These are phyloP conservation scores for Globomyces sp. DNA, from an alignment of 371 early-diverging fungal genomes.

Conservation along the genomic window DNA sequence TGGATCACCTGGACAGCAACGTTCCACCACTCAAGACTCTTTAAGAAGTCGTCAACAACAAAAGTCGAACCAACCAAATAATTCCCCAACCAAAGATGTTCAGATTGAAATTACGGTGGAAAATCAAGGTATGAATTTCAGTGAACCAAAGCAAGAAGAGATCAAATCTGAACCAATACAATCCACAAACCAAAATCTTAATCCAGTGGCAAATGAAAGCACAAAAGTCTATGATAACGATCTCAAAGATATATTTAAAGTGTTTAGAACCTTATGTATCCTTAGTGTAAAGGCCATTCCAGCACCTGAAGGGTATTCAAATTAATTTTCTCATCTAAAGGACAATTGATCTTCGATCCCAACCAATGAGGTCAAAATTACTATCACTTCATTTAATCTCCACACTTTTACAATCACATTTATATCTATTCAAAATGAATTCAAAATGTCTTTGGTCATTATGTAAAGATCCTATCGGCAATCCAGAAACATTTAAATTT, in stretches of 20 bases:
- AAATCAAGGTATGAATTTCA: constrained; percentile 24
- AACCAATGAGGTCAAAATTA: constrained; percentile 56
- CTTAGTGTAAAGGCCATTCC: constrained; percentile 77
- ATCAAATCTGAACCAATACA: neutral
- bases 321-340: constrained; percentile 14
- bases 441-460: neutral
- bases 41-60: neutral
- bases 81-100: neutral
- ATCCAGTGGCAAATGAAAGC: constrained; percentile 4
- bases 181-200: neutral
- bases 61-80: neutral
- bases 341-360: constrained; percentile 50
- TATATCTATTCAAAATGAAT: constrained; percentile 33
- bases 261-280: constrained; percentile 90
- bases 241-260: constrained; percentile 78
- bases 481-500: constrained; percentile 35
- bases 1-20: neutral
- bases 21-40: neutral
- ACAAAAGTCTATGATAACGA: constrained; percentile 34
- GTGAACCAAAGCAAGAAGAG: neutral
- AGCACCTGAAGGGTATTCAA: constrained; percentile 41
- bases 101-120: neutral
- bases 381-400: constrained; percentile 58
- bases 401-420: constrained; percentile 49
- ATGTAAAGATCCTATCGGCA: neutral